Evolutionary conservation across 2,329 filamentous ascomycete genomes (phyloP), one percentile per base, ranked within the genome.

Genomic region (Dothiorella sarmentorum): DNA sequence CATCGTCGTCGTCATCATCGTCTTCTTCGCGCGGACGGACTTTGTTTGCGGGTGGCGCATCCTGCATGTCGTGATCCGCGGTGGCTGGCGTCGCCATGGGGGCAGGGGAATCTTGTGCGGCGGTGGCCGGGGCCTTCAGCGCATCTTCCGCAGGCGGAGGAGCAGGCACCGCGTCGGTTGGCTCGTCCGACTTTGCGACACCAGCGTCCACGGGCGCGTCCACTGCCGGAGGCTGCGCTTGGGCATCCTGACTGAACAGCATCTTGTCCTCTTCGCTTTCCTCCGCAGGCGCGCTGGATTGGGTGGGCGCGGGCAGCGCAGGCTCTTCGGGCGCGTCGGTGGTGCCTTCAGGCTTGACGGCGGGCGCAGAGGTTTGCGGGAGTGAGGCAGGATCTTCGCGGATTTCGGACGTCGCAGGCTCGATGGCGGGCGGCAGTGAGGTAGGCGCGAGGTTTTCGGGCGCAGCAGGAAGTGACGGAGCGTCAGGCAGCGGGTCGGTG

Each of bases 1-100:
- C 77, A n/a, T 69, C 76, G 18, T 79, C 78, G 18, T 69, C 76
- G 20, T 79, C 78, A 17, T 78, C 77, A 15, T 77, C 76, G 63
- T 96, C 91, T 4, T 91, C 86, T 60, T 96, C 91, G 13, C 92
- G 86, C 64, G 87, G 88, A 10, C 90, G 85, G 1, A 90, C 80
- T 49, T 71, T 72, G 29, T 71, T 71, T n/a, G 71, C 71, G 2
- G 65, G 62, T 6, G 72, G 73, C 38, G 71, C 72, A 58, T 76
- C 73, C 44, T 68, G 65, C 72, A 75, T 74, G 4, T 71, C 67
- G 11, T 68, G 67, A 59, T 74, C 71, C 5, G 38, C 27, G 20
- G 20, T 29, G 2, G 31, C n/a, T 31, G 49, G 22, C 17, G 33
- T 63, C 27, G 65, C 33, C 7, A 51, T 20, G 11, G 44, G 17